Conservation (phyloP, 2,329 filamentous ascomycete genomes). For the Colletotrichum orchidophilum region DNA sequence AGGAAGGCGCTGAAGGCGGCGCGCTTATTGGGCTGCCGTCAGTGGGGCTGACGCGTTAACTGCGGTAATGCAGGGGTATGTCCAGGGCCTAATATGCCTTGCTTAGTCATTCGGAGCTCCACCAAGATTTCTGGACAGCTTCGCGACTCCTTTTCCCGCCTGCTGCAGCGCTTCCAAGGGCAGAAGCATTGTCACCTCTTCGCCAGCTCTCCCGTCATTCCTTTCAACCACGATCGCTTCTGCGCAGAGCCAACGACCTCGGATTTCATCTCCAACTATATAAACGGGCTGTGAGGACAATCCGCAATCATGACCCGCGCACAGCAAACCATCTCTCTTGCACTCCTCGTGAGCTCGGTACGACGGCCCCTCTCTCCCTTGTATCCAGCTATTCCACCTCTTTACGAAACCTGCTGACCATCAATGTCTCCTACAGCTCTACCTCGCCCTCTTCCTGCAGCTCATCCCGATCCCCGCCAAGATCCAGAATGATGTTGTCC, state of each 20-base stretch:
- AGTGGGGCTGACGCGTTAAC: not conserved
- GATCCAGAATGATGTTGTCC: slow-evolving; percentile 86
- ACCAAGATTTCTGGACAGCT: slow-evolving; percentile 27
- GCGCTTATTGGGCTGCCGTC: not conserved
- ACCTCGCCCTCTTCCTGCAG: slow-evolving; percentile 85
- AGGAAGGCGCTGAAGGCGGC: too few relatives aligned
- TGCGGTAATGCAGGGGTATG: not conserved
- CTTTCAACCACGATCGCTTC: not conserved
- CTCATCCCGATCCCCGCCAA: slow-evolving; percentile 82
- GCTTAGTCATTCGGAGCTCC: slow-evolving; percentile 14
- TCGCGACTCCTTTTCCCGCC: slow-evolving; percentile 35
- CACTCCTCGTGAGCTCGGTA: slow-evolving; percentile 89
- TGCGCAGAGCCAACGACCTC: too few relatives aligned
- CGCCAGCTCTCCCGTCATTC: slow-evolving; percentile 28
- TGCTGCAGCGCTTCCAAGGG: slow-evolving; percentile 6
- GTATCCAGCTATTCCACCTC: not conserved
- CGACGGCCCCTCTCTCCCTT: slow-evolving; percentile 39
- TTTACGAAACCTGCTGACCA: slow-evolving; percentile 31
- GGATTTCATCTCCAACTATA: not conserved
- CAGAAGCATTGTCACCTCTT: slow-evolving; percentile 9
- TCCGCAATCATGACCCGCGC: slow-evolving; percentile 85
- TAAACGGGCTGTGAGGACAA: not conserved
- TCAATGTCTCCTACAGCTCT: slow-evolving; percentile 69
- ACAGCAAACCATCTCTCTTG: slow-evolving; percentile 89
- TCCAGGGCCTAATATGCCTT: not conserved